phyloP scores from a whole-genome alignment of 805 yeast species.

The Wickerhamiella domercqiae region DNA sequence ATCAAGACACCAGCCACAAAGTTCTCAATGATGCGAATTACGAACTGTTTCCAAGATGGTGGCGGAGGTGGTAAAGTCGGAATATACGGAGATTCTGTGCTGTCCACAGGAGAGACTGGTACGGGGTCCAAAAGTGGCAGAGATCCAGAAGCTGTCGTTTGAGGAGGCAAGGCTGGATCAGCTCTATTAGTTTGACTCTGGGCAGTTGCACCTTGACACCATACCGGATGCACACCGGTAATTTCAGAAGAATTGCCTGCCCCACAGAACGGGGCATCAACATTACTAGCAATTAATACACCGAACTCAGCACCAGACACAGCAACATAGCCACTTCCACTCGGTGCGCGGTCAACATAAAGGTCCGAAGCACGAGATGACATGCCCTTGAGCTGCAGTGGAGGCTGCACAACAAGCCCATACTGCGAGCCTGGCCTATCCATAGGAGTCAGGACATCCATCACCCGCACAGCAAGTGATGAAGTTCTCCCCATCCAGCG shows the following conservation, averaged over 20 bases:
- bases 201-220: slow-evolving; percentile 12
- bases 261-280: background rate
- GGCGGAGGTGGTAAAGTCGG: slow-evolving; percentile 7
- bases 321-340: slow-evolving; percentile 38
- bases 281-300: background rate
- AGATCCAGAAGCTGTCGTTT: background rate
- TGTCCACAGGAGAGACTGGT: background rate
- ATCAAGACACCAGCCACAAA: slow-evolving; percentile 26
- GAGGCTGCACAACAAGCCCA: slow-evolving; percentile 27
- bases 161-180: background rate
- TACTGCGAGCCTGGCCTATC: slow-evolving; percentile 11
- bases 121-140: background rate
- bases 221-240: slow-evolving; percentile 19
- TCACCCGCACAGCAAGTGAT: slow-evolving; percentile 56
- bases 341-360: slow-evolving; percentile 46
- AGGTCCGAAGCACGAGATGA: slow-evolving; percentile 30
- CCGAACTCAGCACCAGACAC: slow-evolving; percentile 44
- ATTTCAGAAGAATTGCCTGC: slow-evolving; percentile 2
- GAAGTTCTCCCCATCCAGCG: slow-evolving; percentile 69
- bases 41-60: slow-evolving; percentile 11
- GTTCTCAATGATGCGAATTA: slow-evolving; percentile 26
- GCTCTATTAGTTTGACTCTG: background rate
- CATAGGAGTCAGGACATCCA: slow-evolving; percentile 43
- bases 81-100: background rate
- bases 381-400: slow-evolving; percentile 30